Percentiles rank a stretch among this genome's conserved stretches.
Evolutionary conservation across 345 rosid species (phyloP).

Genomic region (Melastoma malabathricum): DNA sequence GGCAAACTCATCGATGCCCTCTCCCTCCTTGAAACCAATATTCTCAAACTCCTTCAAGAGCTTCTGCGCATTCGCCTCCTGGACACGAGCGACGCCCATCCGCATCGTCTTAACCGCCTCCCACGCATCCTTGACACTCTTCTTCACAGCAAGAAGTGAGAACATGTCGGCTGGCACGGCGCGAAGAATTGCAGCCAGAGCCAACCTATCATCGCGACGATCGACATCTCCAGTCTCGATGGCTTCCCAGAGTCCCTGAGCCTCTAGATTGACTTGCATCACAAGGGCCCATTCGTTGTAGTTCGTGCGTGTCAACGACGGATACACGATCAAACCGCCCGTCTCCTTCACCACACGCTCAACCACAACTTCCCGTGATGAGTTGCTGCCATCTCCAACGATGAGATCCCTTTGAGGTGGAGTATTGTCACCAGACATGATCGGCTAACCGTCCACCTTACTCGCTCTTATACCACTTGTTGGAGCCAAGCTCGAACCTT

Average conservation of each 20-base stretch:
- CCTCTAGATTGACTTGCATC: conserved; percentile 1
- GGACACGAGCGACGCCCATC: background rate
- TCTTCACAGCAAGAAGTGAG: background rate
- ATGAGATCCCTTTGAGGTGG: too few relatives aligned
- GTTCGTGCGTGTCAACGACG: background rate
- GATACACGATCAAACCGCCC: too few relatives aligned
- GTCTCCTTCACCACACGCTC: too few relatives aligned
- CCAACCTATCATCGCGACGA: background rate
- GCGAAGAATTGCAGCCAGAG: background rate
- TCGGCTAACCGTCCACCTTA: too few relatives aligned
- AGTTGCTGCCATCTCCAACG: too few relatives aligned
- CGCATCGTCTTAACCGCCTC: conserved; percentile 1
- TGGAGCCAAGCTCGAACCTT: too few relatives aligned
- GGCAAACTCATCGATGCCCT: background rate
- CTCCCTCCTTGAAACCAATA: background rate
- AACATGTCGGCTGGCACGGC: background rate
- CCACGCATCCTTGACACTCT: conserved; percentile 4
- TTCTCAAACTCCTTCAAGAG: background rate
- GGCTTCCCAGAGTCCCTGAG: background rate
- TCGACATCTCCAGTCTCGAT: background rate
- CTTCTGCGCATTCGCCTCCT: too few relatives aligned
- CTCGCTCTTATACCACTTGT: too few relatives aligned
- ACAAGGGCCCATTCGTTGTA: background rate
- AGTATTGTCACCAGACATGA: too few relatives aligned
- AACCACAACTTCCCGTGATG: too few relatives aligned